Conservation (phyloP, 169 alveolate species). For the Plasmodium reichenowi region DNA sequence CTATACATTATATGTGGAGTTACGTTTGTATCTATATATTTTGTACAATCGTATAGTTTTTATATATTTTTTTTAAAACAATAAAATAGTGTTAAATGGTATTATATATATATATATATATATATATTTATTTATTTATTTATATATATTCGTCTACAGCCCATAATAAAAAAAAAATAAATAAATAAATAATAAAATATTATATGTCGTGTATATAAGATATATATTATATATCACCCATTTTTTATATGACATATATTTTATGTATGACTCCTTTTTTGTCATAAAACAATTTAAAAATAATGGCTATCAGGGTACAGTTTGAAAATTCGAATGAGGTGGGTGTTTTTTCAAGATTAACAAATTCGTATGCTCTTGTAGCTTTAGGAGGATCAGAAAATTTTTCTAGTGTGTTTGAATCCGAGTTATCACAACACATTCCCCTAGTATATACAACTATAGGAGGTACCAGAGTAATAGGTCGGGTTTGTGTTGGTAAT, state of each 20-base stretch:
- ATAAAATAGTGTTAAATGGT: too few species aligned
- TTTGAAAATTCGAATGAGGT: conserved; percentile 98
- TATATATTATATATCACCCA: too few species aligned
- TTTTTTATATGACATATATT: background rate
- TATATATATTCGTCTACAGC: too few species aligned
- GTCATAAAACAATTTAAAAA: background rate
- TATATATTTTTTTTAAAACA: too few species aligned
- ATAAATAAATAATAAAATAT: too few species aligned
- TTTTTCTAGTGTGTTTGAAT: conserved; percentile 96
- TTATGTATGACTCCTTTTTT: background rate
- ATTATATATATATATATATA: too few species aligned
- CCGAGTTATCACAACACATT: conserved; percentile 94
- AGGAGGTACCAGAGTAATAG: conserved; percentile 98
- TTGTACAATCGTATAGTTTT: too few species aligned
- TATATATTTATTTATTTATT: too few species aligned
- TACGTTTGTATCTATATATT: too few species aligned
- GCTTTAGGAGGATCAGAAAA: conserved; percentile 97
- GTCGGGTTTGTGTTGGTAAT: conserved; percentile 97
- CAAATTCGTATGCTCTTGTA: conserved; percentile 96
- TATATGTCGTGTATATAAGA: too few species aligned
- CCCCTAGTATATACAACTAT: conserved; percentile 97
- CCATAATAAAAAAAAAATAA: too few species aligned
- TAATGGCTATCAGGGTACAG: conserved; percentile 86
- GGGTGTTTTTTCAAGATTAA: conserved; percentile 97
- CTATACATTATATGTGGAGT: too few species aligned